Base-by-base conservation (phyloP, 805 yeast genomes). In the Ogataea methanolica region DNA sequence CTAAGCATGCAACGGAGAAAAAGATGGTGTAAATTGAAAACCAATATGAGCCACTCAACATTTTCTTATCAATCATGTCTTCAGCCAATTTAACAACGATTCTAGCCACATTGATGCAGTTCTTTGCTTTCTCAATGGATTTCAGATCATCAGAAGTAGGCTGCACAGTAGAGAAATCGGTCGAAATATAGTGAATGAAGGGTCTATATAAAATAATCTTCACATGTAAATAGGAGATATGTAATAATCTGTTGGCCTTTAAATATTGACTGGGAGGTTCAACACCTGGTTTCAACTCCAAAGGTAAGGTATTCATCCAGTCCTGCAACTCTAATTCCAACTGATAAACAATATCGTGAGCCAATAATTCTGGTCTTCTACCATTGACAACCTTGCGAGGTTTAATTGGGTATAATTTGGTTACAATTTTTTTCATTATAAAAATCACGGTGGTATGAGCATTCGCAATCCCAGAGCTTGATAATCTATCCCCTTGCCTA, bases 31-130 rank as follows among this genome's bases (percentile, higher is more conserved):
- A 90, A 60, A 87, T 85, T 6, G 94, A 82, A 61, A 88, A 90
- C 96, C 96, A 89, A 61, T 90, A 91, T 2, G 94, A 86, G 0
- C 96, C 96, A 53, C 83, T 79, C 36, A 90, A 69, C 64, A 88
- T 73, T 48, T 83, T 75, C 52, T 82, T 79, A 53, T 79, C 76
- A 51, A 85, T 82, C 89, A 90, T 80, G 59, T 85, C 89, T 56
- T 85, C 81, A 0, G 96, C 89, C 47, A 88, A 63, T 57, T 83
- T 82, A 16, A 90, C 90, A 29, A 87, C 95, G 57, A 85, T 80
- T 48, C 94, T 73, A 0, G 96, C 91, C 9, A 88, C 89, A 55
- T 84, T 81, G 46, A 90, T 83, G 67, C 97, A 90, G 57, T 86
- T 86, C 56, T 84, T 76, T 0, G 96, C 95, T 61, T 89, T 76